Conservation (phyloP, 1,139 yeast species). For the Lodderomyces margitis region DNA sequence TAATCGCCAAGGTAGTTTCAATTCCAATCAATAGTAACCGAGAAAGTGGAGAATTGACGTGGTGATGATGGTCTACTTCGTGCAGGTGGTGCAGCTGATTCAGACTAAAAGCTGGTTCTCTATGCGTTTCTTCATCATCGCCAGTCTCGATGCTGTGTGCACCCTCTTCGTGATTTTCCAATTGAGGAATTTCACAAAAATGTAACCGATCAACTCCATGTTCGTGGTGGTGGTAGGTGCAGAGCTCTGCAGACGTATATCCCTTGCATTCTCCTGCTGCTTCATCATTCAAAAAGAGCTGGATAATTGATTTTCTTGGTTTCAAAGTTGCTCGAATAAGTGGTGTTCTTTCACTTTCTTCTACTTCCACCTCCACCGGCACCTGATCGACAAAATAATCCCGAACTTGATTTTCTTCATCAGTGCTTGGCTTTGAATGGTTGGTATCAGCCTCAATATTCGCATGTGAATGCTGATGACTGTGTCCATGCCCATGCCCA, state of each 20-base stretch:
- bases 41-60: conserved; percentile 73
- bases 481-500: conserved; percentile 8
- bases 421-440: neutral
- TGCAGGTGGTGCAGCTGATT: conserved; percentile 19
- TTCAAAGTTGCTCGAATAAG: conserved; percentile 12
- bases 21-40: conserved; percentile 79
- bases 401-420: neutral
- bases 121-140: neutral
- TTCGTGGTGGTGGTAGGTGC: conserved; percentile 18
- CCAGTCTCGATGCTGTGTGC: neutral
- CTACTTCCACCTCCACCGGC: conserved; percentile 37
- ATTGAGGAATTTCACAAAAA: conserved; percentile 38
- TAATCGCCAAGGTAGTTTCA: conserved; percentile 85
- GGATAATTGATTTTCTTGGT: conserved; percentile 26
- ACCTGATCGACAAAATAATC: conserved; percentile 1
- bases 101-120: neutral
- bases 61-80: conserved; percentile 67
- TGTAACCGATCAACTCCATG: conserved; percentile 23
- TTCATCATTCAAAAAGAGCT: conserved; percentile 22
- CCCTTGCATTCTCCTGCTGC: conserved; percentile 54
- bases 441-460: conserved; percentile 1
- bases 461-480: conserved; percentile 2
- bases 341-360: conserved; percentile 58
- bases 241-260: conserved; percentile 46
- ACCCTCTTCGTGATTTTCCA: conserved; percentile 4